A percentile compares a stretch with the other conserved stretches of the same genome.
phyloP scores from a whole-genome alignment of 2,329 filamentous ascomycete species.

The Diaporthe sp. region DNA sequence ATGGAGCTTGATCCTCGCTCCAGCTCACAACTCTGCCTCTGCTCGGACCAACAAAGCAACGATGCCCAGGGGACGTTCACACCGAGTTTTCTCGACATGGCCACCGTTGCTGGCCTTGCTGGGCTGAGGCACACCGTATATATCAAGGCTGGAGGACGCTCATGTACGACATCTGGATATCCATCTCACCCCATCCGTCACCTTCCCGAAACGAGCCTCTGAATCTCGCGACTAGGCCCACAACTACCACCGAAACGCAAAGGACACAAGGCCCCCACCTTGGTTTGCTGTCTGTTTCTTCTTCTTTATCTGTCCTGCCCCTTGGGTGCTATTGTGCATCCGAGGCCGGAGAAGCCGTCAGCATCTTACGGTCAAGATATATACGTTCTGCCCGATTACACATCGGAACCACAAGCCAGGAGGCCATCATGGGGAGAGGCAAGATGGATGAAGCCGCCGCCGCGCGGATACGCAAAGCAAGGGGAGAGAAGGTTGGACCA shows the following conservation, averaged over 20 bases:
- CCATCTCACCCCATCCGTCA: not conserved
- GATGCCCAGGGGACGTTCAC: slow-evolving; percentile 40
- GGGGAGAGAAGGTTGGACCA: slow-evolving; percentile 55
- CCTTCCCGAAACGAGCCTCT: slow-evolving; percentile 14
- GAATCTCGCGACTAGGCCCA: not conserved
- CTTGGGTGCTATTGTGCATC: slow-evolving; percentile 12
- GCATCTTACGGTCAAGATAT: not conserved
- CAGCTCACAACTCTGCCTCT: slow-evolving; percentile 40
- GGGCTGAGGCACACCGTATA: slow-evolving; percentile 30
- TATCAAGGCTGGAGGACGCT: slow-evolving; percentile 36
- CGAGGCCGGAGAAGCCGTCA: not conserved
- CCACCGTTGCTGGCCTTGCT: slow-evolving; percentile 33
- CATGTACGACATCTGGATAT: not conserved
- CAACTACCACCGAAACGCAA: not conserved
- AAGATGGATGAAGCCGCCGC: slow-evolving; percentile 61
- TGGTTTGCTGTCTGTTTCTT: not conserved
- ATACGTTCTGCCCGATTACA: not conserved
- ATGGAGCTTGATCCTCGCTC: slow-evolving; percentile 42
- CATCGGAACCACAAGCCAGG: slow-evolving; percentile 12
- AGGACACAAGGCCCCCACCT: not conserved
- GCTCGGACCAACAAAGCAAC: slow-evolving; percentile 41
- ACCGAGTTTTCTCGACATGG: slow-evolving; percentile 41
- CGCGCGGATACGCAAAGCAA: slow-evolving; percentile 57
- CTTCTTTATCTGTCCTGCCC: not conserved
- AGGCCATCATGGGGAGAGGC: slow-evolving; percentile 49